Evolutionary conservation across 352 stramenopile species (phyloP).

Genomic region (Phytophthora niederhauseri): DNA sequence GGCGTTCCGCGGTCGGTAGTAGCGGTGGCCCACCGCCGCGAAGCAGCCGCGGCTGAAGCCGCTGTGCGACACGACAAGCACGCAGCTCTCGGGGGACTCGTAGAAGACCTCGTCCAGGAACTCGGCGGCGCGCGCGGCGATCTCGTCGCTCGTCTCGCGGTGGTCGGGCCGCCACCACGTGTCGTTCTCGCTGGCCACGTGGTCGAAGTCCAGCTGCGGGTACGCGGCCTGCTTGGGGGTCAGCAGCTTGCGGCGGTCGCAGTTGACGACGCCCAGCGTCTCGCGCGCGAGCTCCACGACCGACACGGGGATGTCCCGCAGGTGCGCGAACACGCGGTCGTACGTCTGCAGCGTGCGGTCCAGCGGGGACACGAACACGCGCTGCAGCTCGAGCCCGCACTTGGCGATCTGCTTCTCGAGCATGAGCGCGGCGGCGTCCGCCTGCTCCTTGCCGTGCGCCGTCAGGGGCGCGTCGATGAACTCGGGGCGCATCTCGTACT

Average conservation of each 20-base stretch:
- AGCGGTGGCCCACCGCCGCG: constrained; percentile 56
- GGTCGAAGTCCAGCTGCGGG: constrained; percentile 56
- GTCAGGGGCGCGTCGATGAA: constrained; percentile 74
- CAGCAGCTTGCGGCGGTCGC: constrained; percentile 57
- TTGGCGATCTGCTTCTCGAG: constrained; percentile 51
- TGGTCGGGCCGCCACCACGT: constrained; percentile 60
- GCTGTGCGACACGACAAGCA: constrained; percentile 70
- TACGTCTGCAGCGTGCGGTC: constrained; percentile 74
- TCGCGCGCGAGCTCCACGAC: constrained; percentile 64
- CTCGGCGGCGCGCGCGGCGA: constrained; percentile 47
- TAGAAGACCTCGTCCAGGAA: constrained; percentile 62
- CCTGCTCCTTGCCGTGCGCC: constrained; percentile 42
- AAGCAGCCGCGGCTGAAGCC: constrained; percentile 73
- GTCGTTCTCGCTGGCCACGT: constrained; percentile 53
- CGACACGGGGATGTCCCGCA: constrained; percentile 45
- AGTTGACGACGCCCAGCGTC: constrained; percentile 71
- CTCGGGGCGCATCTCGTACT: constrained; percentile 52
- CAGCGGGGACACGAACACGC: constrained; percentile 68
- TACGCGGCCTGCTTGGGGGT: constrained; percentile 46
- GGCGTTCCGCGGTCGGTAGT: constrained; percentile 70
- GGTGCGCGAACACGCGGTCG: constrained; percentile 40
- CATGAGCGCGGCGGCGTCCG: constrained; percentile 39
- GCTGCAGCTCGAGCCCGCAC: constrained; percentile 55
- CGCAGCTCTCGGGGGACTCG: constrained; percentile 37
- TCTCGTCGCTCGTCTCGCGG: constrained; percentile 67